Conservation (phyloP, 208 protist species). For the Trypanosomatidae sp. region DNA sequence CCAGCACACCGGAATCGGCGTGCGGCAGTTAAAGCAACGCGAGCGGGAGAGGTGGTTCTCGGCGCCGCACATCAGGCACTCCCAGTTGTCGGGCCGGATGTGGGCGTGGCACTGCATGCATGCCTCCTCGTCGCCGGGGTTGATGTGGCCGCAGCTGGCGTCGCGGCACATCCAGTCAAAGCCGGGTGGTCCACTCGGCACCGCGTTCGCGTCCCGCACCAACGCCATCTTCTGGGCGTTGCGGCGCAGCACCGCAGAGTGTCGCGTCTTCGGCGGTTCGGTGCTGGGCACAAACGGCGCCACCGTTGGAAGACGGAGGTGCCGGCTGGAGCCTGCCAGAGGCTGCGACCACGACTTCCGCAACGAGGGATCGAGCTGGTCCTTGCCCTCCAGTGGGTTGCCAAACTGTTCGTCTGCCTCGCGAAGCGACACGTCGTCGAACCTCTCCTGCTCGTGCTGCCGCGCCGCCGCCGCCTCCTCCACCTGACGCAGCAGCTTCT, state of each 20-base stretch:
- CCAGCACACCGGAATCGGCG: slow-evolving; percentile 77
- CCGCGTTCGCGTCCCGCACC: slow-evolving; percentile 4
- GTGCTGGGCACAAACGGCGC: slow-evolving; percentile 7
- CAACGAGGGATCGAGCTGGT: slow-evolving; percentile 21
- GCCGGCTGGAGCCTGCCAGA: background rate
- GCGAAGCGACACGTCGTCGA: slow-evolving; percentile 53
- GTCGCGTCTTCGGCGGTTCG: background rate
- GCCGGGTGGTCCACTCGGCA: slow-evolving; percentile 60
- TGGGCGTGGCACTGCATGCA: slow-evolving; percentile 62
- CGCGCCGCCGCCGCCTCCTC: slow-evolving; percentile 33
- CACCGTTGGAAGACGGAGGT: slow-evolving; percentile 11
- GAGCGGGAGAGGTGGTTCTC: slow-evolving; percentile 74
- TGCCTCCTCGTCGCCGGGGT: slow-evolving; percentile 74
- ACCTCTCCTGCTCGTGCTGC: slow-evolving; percentile 54
- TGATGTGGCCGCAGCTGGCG: slow-evolving; percentile 56
- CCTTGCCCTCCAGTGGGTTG: slow-evolving; percentile 46
- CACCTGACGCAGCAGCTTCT: slow-evolving; percentile 41
- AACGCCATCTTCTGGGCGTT: background rate
- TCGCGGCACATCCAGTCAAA: slow-evolving; percentile 91
- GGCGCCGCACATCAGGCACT: slow-evolving; percentile 75
- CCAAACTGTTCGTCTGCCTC: slow-evolving; percentile 71
- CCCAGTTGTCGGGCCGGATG: slow-evolving; percentile 72
- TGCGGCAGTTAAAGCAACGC: slow-evolving; percentile 74
- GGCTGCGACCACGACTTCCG: background rate
- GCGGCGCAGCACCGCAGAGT: slow-evolving; percentile 18